These are phyloP conservation scores for Bipolaris sorokiniana DNA, from an alignment of 2,329 filamentous ascomycete species.

Conservation along the genomic window DNA sequence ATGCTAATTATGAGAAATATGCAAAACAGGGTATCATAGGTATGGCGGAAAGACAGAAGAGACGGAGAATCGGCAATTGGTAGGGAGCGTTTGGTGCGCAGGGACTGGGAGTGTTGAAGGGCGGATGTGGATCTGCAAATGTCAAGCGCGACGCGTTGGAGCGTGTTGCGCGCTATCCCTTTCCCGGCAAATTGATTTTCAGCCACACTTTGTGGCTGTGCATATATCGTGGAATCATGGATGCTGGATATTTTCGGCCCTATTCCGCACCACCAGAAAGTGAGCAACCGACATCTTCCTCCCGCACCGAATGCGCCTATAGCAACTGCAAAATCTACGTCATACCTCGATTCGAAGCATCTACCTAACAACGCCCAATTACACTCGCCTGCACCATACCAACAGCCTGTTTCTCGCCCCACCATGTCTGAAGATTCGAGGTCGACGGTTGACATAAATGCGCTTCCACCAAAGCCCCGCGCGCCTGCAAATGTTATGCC, in stretches of 20 bases:
- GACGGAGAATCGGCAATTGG: conserved; percentile 25
- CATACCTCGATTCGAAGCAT: not conserved
- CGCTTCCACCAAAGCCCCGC: conserved; percentile 27
- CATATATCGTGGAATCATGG: conserved; percentile 24
- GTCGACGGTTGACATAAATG: conserved; percentile 34
- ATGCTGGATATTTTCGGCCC: conserved; percentile 34
- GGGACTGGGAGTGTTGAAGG: conserved; percentile 13
- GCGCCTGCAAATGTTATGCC: conserved; percentile 53
- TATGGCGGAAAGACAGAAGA: conserved; percentile 23
- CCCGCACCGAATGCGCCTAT: conserved; percentile 2
- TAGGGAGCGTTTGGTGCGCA: conserved; percentile 17
- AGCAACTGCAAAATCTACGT: not conserved
- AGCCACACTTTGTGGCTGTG: conserved; percentile 26
- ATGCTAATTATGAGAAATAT: conserved; percentile 31
- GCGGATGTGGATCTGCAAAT: conserved; percentile 23
- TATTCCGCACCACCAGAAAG: conserved; percentile 25
- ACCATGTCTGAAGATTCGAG: conserved; percentile 57
- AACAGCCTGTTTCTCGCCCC: conserved; percentile 24
- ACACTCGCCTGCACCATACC: not conserved
- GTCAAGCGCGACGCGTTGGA: conserved; percentile 30
- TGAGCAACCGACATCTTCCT: conserved; percentile 12
- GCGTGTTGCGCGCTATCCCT: conserved; percentile 27
- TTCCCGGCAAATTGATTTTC: conserved; percentile 36
- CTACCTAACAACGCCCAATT: not conserved
- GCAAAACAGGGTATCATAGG: conserved; percentile 43